phyloP scores from a whole-genome alignment of 2,329 filamentous ascomycete genomes.

The Sclerotinia subarctica region DNA sequence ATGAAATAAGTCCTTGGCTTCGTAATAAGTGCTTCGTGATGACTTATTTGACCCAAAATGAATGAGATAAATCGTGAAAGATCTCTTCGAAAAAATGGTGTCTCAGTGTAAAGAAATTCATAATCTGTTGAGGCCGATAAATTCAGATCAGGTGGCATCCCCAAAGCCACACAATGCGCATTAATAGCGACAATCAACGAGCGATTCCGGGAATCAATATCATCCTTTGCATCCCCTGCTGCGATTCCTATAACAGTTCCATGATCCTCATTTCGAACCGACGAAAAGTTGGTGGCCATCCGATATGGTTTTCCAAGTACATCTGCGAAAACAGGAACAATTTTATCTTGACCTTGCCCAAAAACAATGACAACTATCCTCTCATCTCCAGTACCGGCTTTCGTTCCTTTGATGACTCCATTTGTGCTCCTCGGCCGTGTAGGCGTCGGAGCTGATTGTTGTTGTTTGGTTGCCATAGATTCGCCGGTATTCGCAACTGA shows the following conservation, averaged over 20 bases:
- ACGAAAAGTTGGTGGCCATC: conserved; percentile 53
- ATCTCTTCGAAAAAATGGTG: conserved; percentile 70
- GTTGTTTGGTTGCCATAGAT: conserved; percentile 46
- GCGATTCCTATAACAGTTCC: conserved; percentile 67
- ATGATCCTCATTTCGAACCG: conserved; percentile 53
- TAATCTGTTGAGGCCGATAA: conserved; percentile 74
- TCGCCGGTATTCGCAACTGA: conserved; percentile 3
- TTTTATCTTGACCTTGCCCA: conserved; percentile 67
- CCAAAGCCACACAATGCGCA: conserved; percentile 69
- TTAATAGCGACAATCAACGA: conserved; percentile 66
- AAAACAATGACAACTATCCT: conserved; percentile 66
- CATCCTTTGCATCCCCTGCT: conserved; percentile 53
- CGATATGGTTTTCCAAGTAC: conserved; percentile 72
- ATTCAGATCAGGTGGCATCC: conserved; percentile 63
- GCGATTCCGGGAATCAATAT: conserved; percentile 57
- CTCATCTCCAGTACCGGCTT: conserved; percentile 47
- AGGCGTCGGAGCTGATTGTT: conserved; percentile 50
- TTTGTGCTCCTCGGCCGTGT: conserved; percentile 43
- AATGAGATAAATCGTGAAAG: conserved; percentile 76
- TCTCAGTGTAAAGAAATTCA: conserved; percentile 78
- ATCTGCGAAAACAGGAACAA: conserved; percentile 73
- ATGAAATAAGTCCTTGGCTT: conserved; percentile 81
- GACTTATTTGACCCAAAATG: conserved; percentile 73
- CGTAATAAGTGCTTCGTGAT: conserved; percentile 72
- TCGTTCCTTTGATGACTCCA: conserved; percentile 38